Percentiles rank a stretch among this genome's conserved stretches.
phyloP scores from a whole-genome alignment of 2,329 filamentous ascomycete genomes.

The Penicillium italicum region DNA sequence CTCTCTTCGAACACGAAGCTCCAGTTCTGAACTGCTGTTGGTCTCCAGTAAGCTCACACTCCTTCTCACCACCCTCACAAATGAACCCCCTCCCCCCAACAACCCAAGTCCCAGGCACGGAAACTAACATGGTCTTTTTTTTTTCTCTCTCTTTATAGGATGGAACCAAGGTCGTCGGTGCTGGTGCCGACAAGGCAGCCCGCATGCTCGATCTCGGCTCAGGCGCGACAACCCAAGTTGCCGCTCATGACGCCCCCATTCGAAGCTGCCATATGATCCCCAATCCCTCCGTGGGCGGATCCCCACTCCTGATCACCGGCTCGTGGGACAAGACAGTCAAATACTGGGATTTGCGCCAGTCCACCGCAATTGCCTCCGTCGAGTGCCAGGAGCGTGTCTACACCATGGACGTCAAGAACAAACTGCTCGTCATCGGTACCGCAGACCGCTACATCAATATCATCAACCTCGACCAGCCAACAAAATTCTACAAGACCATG shows the following conservation, averaged over 20 bases:
- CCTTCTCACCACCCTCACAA: neutral
- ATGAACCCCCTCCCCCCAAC: neutral
- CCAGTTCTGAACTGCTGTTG: slow-evolving; percentile 83
- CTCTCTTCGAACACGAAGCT: slow-evolving; percentile 78
- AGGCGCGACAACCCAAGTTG: slow-evolving; percentile 63
- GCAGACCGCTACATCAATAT: slow-evolving; percentile 97
- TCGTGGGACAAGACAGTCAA: slow-evolving; percentile 58
- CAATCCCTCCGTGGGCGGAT: slow-evolving; percentile 46
- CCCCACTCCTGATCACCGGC: slow-evolving; percentile 83
- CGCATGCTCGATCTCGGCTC: slow-evolving; percentile 76
- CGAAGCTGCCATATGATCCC: slow-evolving; percentile 75
- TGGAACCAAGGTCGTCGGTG: slow-evolving; percentile 81
- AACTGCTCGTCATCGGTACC: slow-evolving; percentile 85
- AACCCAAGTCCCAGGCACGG: neutral
- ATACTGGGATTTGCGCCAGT: slow-evolving; percentile 55
- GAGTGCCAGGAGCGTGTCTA: slow-evolving; percentile 61
- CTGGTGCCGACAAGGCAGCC: slow-evolving; percentile 84
- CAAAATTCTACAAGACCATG: slow-evolving; percentile 91
- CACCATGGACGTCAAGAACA: slow-evolving; percentile 84
- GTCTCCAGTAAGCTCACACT: slow-evolving; percentile 65
- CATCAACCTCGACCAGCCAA: slow-evolving; percentile 81
- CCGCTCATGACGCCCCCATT: slow-evolving; percentile 80
- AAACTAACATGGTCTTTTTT: slow-evolving; percentile 14
- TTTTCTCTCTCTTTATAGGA: slow-evolving; percentile 59
- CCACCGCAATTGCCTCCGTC: slow-evolving; percentile 45